These are phyloP conservation scores for Perkinsus chesapeaki DNA, from an alignment of 169 alveolate genomes.

Conservation along the genomic window DNA sequence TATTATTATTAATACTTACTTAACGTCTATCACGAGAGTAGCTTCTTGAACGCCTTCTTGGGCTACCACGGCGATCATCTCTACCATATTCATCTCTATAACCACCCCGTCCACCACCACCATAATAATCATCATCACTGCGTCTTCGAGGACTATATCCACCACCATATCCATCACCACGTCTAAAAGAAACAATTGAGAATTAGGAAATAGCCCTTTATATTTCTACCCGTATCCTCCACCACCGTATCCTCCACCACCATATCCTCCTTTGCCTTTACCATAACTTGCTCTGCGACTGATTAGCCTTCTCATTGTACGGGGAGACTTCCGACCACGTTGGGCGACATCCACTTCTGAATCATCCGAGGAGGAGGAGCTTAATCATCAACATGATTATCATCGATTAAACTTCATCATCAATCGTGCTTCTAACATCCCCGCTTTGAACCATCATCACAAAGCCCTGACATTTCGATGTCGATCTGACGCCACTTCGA, in stretches of 20 bases:
- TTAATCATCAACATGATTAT: neutral
- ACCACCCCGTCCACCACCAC: neutral
- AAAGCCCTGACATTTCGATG: no score
- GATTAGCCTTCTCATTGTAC: neutral
- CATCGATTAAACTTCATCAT: neutral
- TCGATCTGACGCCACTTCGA: no score
- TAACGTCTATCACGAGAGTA: neutral
- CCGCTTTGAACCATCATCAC: no score
- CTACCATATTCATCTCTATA: neutral
- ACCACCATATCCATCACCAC: neutral
- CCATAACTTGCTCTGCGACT: neutral
- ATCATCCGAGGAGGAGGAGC: no score
- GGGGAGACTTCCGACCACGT: neutral
- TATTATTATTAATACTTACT: neutral
- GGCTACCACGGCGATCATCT: neutral
- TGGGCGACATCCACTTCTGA: neutral
- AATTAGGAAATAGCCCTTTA: neutral
- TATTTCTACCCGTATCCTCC: neutral
- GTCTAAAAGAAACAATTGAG: neutral
- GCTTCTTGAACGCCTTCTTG: neutral
- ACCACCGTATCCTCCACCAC: slow-evolving; percentile 7
- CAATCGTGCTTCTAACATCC: no score
- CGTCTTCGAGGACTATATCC: neutral
- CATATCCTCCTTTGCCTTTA: neutral
- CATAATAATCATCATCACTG: neutral